Evolutionary conservation across 768 basidiomycete species (phyloP), one percentile per base, ranked within the genome.

Genomic region (Tulasnella sp.): DNA sequence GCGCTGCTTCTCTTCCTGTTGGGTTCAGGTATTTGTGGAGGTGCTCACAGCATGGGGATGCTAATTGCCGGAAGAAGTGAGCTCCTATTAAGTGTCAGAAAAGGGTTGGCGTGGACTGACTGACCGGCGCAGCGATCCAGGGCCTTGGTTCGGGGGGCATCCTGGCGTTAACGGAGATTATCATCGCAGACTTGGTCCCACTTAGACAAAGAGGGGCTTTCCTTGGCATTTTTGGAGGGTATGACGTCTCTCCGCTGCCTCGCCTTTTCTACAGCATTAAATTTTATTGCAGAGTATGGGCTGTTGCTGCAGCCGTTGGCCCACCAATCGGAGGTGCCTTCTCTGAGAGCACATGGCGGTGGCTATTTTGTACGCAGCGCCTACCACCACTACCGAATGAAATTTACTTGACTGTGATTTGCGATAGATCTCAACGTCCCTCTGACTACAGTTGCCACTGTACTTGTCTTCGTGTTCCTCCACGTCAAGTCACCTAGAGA

Each of bases 301-400:
- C 83, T 67, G 14, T 85, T 17, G 84, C 83, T 19, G 77, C 81
- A 7, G 81, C 79, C 3, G 76, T 83, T 6, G 84, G 83, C 1
- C 84, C 84, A 12, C 76, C 84, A 1, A 78, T 85, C 11, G 83
- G 82, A 5, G 85, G 85, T 0, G 81, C 81, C 69, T 79, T 85
- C 9, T 78, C 81, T 15, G 77, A 71, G 8, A 83, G 82, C 2
- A 77, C 79, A 31, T 86, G 85, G 85, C 78, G 85, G 68, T 85
- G 85, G 85, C 79, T 86, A 52, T 86, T 86, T 79, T 86, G 85
- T 85, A 76, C n/a, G n/a, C n/a, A n/a, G n/a, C n/a, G n/a, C n/a
- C n/a, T n/a, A n/a, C n/a, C n/a, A n/a, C n/a, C n/a, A n/a, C n/a
- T n/a, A n/a, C n/a, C 3, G n/a, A 8, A 8, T 38, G 79, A 29